Evolutionary conservation across 2,329 filamentous ascomycete genomes (phyloP).

Genomic region (Fusarium goolgardi): DNA sequence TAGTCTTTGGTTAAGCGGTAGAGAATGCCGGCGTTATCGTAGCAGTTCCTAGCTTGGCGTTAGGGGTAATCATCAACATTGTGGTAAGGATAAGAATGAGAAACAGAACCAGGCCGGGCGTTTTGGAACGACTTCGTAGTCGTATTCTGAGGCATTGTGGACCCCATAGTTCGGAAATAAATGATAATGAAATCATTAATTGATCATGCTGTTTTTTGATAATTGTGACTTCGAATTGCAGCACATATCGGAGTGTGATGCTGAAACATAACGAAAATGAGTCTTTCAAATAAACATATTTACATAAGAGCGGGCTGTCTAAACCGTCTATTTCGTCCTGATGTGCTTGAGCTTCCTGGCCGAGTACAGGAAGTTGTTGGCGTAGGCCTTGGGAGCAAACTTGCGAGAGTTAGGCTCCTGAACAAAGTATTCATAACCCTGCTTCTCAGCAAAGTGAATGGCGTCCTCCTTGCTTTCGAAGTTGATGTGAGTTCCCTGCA

Average conservation of each 20-base stretch:
- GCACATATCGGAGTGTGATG: background rate
- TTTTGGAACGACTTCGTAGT: conserved; percentile 11
- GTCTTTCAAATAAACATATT: conserved; percentile 44
- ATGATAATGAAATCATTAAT: conserved; percentile 4
- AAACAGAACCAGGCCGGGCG: conserved; percentile 33
- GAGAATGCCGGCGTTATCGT: conserved; percentile 19
- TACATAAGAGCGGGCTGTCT: conserved; percentile 42
- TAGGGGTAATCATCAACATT: conserved; percentile 31
- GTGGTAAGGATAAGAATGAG: conserved; percentile 31
- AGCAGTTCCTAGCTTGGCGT: conserved; percentile 38
- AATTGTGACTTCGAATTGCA: background rate
- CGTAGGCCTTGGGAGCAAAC: conserved; percentile 90
- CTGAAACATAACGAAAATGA: conserved; percentile 28
- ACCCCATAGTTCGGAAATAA: conserved; percentile 1
- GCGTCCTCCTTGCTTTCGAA: conserved; percentile 96
- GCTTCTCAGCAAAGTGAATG: conserved; percentile 95
- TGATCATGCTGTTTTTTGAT: background rate
- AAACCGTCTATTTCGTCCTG: conserved; percentile 74
- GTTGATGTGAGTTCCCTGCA: conserved; percentile 92
- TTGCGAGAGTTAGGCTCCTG: conserved; percentile 94
- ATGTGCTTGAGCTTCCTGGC: conserved; percentile 88
- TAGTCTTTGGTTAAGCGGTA: conserved; percentile 36
- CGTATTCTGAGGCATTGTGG: background rate
- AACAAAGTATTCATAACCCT: conserved; percentile 98
- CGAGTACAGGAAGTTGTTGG: conserved; percentile 93